phyloP scores from a whole-genome alignment of 352 stramenopile genomes.

The Globisporangium echinulatum region DNA sequence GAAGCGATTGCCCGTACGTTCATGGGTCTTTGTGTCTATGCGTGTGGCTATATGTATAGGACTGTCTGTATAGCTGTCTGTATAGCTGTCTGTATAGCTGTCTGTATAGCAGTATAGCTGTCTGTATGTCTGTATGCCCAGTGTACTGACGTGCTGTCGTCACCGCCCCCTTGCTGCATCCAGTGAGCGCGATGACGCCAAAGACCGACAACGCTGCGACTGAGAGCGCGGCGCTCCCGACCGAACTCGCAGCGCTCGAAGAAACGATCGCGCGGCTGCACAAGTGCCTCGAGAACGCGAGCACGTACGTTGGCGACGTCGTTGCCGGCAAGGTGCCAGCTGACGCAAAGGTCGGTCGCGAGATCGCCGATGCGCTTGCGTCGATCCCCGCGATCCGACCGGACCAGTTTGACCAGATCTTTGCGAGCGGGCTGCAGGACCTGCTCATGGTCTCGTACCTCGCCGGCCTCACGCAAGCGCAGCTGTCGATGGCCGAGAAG shows the following conservation, averaged over 20 bases:
- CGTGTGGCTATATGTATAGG: too few species aligned
- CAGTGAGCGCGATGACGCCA: conserved; percentile 71
- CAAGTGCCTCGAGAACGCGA: conserved; percentile 85
- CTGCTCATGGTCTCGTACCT: conserved; percentile 98
- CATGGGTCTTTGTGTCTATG: background rate
- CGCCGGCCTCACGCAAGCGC: conserved; percentile 95
- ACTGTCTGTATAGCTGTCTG: too few species aligned
- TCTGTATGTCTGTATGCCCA: background rate
- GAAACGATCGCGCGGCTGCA: conserved; percentile 87
- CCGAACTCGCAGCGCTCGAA: conserved; percentile 67
- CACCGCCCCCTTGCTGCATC: too few species aligned
- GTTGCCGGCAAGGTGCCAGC: conserved; percentile 70
- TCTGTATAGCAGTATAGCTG: background rate
- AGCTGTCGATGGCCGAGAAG: conserved; percentile 97
- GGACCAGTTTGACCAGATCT: conserved; percentile 96
- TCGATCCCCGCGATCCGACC: conserved; percentile 90
- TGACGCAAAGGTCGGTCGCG: conserved; percentile 86
- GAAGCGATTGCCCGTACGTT: conserved; percentile 92
- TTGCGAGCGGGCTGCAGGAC: conserved; percentile 96
- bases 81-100: too few species aligned
- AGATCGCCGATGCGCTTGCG: conserved; percentile 93
- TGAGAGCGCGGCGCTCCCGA: conserved; percentile 38
- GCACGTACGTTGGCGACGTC: conserved; percentile 89
- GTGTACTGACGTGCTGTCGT: conserved; percentile 2
- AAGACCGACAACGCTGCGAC: background rate